Evolutionary conservation across 352 stramenopile genomes (phyloP), one percentile per base, ranked within the genome.

Genomic region (Phytophthora sp.): DNA sequence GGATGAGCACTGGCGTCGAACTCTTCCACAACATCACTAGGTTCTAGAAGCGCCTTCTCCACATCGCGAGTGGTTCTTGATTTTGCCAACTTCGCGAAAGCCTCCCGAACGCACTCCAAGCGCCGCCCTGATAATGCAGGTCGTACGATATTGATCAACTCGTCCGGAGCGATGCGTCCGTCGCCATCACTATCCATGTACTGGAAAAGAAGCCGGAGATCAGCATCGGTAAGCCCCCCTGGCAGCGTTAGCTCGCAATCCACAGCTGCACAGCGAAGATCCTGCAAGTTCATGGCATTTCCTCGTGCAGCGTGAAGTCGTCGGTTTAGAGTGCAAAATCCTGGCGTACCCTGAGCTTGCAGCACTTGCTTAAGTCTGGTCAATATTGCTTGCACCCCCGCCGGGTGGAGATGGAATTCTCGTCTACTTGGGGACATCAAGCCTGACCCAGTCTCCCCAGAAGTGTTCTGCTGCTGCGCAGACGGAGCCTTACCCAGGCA

Each of bases 1-100:
- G 91, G 91, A 41, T 97, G 91, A 23, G 84, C 78, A 27, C 71
- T 87, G 7, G 89, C 88, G 50, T 97, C 84, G 63, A 96, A 97
- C 12, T 69, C 67, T 15, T 89, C 78, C 30, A 95, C 83, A 21
- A 96, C 81, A 54, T 94, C 84, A 32, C 82, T 85, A 9, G 85
- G 82, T 61, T 94, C 87, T 13, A 97, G 52, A 10, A 91, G 38
- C 0, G 85, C 83, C 31, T 88, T 91, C 21, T 81, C 74, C 18
- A 54, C 34, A 1, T 62, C 49, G 15, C 23, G 30, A 17, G 28
- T 49, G 30, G 41, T 59, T 38, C 48, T 54, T 43, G 88, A 69
- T 52, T 84, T 92, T 61, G 97, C 91, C 59, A 98, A 83, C 11
- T 80, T 77, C 3, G 70, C 60, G 37, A 98, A 98, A 13, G 91